Evolutionary conservation across 306 rosid species (phyloP), one percentile per base, ranked within the genome.

Genomic region (Quercus glauca): DNA sequence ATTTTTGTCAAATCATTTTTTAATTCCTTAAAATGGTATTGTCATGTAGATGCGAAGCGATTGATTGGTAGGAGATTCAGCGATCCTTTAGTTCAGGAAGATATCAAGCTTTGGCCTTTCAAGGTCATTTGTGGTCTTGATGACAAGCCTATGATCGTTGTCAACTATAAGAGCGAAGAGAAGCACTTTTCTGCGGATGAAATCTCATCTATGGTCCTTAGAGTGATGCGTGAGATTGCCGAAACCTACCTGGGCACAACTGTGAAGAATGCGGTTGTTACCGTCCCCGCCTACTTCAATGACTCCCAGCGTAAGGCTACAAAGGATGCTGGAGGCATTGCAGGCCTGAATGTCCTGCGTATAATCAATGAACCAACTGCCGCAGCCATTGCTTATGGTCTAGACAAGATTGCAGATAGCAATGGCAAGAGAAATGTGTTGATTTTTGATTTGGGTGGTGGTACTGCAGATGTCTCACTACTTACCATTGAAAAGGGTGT

Each of bases 381-480:
- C 0, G 76, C 70, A 3, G 76, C 81, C 0, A 78, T 78, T 56
- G 69, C 70, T 37, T 78, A 78, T 18, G 81, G 70, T 1, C 1
- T 67, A n/a, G 52, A 70, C 25, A 57, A 19, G 71, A 10, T 8
- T 0, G 11, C 52, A 45, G 23, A 4, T 4, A 33, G 1, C 28
- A 74, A 4, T 71, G 4, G 71, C 1, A 78, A 78, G 14, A 28
- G 23, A 28, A 78, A 28, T 78, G 76, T 58, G 11, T 1, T 78
- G 63, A 58, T 78, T 61, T 78, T 78, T 71, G 72, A 71, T 59
- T 58, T 78, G 11, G 76, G 82, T 4, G 76, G 63, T 2, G 76
- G 82, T 4, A 71, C 71, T 45, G 28, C 55, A 13, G 81, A 78
- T 58, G 69, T 78, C 5, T 78, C 81, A 19, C 35, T 78, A 0